Evolutionary conservation across 2,329 filamentous ascomycete species (phyloP), one percentile per base, ranked within the genome.

Genomic region (Monilinia laxa): DNA sequence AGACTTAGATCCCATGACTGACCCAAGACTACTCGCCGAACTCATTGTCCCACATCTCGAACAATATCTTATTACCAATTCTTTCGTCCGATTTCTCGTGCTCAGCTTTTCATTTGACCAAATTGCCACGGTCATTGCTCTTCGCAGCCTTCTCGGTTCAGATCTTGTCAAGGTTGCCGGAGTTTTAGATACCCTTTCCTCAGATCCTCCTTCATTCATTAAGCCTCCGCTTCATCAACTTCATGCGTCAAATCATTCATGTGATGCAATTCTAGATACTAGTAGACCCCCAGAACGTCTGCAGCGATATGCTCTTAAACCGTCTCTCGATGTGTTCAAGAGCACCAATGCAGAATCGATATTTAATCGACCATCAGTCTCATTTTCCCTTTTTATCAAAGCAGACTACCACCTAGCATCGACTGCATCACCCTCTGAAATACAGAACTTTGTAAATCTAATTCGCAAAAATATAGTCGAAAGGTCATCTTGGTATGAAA

Each of bases 1-100:
- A 68, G 80, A 80, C 4, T 79, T 81, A 42, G 81, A 83, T 66
- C 85, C 84, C 0, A 84, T 87, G 68, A 79, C 80, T 20, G 83
- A 85, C 70, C 80, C 84, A 1, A 78, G 81, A 28, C 77, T 85
- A 20, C 80, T 89, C 2, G 86, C 87, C 2, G 82, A 83, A 0
- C 78, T 87, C 2, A 80, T 89, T 28, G 79, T 88, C 51, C 84
- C 86, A 1, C 84, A 87, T 68, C 78, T 89, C 1, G 86, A 89
- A 71, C 82, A 82, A 0, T 88, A 87, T 69, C 78, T 89, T 59
- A 80, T 82, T 5, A 77, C 81, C 1, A 84, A 87, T 69, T 73
- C 80, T 2, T 78, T 81, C 49, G 82, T 84, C 25, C 82, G 82
- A 12, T 83, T 88, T 66, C 80, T 89, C 0, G 75, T 89, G 6